These are phyloP conservation scores for Phalaenopsis aphrodite DNA, from an alignment of 106 monocot genomes.

Conservation along the genomic window DNA sequence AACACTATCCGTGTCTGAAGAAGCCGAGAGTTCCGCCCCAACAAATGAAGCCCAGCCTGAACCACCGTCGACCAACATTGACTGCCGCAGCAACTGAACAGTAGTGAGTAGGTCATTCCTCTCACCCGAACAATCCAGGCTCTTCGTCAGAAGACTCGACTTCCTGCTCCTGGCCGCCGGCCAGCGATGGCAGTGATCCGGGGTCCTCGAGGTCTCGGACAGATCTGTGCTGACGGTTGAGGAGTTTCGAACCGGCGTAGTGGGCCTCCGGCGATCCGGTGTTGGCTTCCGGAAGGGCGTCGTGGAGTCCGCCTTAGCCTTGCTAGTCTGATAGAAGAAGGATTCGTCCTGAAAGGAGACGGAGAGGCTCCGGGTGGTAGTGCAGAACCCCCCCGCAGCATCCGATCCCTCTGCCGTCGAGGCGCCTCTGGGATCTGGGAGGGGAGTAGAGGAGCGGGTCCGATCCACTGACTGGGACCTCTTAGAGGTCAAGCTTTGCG, in stretches of 20 bases:
- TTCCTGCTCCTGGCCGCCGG: slow-evolving; percentile 44
- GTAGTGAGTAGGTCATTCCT: slow-evolving; percentile 39
- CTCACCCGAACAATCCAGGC: slow-evolving; percentile 41
- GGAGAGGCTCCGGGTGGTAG: slow-evolving; percentile 56
- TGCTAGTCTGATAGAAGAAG: slow-evolving; percentile 78
- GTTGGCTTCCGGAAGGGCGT: slow-evolving; percentile 17
- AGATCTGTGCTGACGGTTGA: slow-evolving; percentile 19
- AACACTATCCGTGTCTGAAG: slow-evolving; percentile 87
- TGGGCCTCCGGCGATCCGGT: slow-evolving; percentile 8
- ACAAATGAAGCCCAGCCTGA: slow-evolving; percentile 43
- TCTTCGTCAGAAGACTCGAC: slow-evolving; percentile 26
- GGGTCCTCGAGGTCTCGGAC: slow-evolving; percentile 23
- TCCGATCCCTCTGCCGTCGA: background rate
- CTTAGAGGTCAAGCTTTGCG: slow-evolving; percentile 16
- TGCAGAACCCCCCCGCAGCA: slow-evolving; percentile 13
- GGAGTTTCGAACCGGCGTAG: slow-evolving; percentile 3
- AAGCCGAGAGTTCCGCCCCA: slow-evolving; percentile 33
- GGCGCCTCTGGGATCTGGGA: slow-evolving; percentile 4
- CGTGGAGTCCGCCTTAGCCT: slow-evolving; percentile 21
- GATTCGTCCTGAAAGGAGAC: slow-evolving; percentile 87
- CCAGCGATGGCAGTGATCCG: slow-evolving; percentile 30
- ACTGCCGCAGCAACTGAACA: slow-evolving; percentile 46
- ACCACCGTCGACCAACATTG: slow-evolving; percentile 47
- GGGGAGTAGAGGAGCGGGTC: slow-evolving; percentile 31
- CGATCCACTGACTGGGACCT: slow-evolving; percentile 79